These are phyloP conservation scores for Aspergillus quadricinctus DNA, from an alignment of 2,329 filamentous ascomycete species.

Conservation along the genomic window DNA sequence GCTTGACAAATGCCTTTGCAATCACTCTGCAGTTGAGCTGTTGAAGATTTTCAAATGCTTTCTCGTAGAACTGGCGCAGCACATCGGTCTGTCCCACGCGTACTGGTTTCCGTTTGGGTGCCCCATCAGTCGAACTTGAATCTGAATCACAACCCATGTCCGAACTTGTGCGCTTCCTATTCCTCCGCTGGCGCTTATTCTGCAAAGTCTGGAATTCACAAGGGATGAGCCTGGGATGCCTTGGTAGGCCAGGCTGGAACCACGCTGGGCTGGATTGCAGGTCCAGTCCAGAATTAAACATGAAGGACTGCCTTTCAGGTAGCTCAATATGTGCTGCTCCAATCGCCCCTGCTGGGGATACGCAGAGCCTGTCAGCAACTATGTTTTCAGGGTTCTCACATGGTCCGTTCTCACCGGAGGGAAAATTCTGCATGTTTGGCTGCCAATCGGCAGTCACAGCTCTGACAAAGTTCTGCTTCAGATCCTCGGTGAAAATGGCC, in stretches of 20 bases:
- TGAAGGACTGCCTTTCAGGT: conserved; percentile 6
- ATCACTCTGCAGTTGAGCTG: conserved; percentile 41
- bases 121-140: conserved; percentile 16
- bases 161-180: conserved; percentile 15
- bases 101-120: conserved; percentile 22
- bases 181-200: conserved; percentile 23
- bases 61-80: conserved; percentile 33
- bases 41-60: conserved; percentile 37
- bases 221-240: conserved; percentile 24
- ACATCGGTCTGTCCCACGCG: conserved; percentile 25
- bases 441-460: conserved; percentile 19
- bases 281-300: conserved; percentile 8
- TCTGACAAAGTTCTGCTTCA: conserved; percentile 32
- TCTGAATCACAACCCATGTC: conserved; percentile 10
- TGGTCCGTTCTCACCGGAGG: conserved; percentile 19
- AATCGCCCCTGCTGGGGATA: neutral
- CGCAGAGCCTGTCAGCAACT: neutral
- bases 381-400: neutral
- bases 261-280: conserved; percentile 18
- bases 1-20: conserved; percentile 41
- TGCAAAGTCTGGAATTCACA: conserved; percentile 29
- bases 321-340: conserved; percentile 8
- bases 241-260: conserved; percentile 18
- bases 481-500: conserved; percentile 33
- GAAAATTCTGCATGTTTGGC: conserved; percentile 15